These are phyloP conservation scores for Tetrastigma voinierianum DNA, from an alignment of 164 flowering plant genomes.

Conservation along the genomic window DNA sequence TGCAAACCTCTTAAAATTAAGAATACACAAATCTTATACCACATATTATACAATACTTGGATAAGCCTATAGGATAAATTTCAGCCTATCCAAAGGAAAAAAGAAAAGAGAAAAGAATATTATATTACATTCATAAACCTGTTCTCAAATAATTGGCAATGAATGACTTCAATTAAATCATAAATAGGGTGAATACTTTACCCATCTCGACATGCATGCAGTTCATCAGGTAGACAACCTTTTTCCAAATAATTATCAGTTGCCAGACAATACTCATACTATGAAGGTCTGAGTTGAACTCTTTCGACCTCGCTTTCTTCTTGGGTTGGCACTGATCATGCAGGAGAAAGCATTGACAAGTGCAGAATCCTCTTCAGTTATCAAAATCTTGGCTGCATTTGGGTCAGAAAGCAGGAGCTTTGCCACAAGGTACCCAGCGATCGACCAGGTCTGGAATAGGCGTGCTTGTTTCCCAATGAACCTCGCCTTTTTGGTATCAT, in stretches of 20 bases:
- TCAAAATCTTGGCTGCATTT: constrained; percentile 56
- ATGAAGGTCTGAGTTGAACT: constrained; percentile 49
- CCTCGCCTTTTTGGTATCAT: constrained; percentile 75
- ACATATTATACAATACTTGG: neutral
- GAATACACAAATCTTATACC: neutral
- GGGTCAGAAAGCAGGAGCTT: constrained; percentile 74
- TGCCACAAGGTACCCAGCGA: constrained; percentile 85
- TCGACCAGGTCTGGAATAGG: constrained; percentile 85
- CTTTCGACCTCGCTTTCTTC: constrained; percentile 64
- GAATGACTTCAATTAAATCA: neutral
- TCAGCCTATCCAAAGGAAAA: neutral
- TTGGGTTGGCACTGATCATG: constrained; percentile 73
- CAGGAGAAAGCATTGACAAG: constrained; percentile 73
- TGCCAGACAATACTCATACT: constrained; percentile 32
- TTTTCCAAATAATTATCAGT: neutral
- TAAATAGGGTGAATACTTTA: neutral
- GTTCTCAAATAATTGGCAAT: neutral
- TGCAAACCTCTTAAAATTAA: neutral
- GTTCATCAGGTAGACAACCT: neutral
- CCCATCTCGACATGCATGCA: neutral
- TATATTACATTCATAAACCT: neutral
- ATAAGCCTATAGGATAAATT: neutral
- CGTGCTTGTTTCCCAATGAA: constrained; percentile 87
- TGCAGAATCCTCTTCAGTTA: constrained; percentile 69
- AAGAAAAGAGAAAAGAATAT: neutral